Evolutionary conservation across 148 eudicot genomes (phyloP), one percentile per base, ranked within the genome.

Genomic region (Tetragonia tetragonoides): DNA sequence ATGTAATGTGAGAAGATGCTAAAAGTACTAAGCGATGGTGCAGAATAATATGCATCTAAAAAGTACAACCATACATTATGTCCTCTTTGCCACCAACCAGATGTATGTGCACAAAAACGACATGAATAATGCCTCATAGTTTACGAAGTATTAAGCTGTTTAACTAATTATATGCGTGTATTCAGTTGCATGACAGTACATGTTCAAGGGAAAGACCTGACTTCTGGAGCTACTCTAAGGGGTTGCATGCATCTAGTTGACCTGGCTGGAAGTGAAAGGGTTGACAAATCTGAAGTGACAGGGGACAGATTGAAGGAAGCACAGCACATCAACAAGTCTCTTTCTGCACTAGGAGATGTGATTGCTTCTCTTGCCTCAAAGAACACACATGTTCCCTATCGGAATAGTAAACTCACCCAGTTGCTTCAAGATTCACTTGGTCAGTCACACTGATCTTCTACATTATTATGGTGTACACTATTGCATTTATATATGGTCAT

Each of bases 221-320:
- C 99, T 38, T 90, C 98, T 10, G 97, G 97, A 79, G 79, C 89
- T 24, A 57, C 63, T 70, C 65, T 90, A 78, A 90, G 91, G 14
- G 97, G 99, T 68, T 87, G 89, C 77, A 93, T 95, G 98, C 99
- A 95, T 86, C 86, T 95, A 44, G 99, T 95, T 61, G 99, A 95
- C 88, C 87, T 95, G 57, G 99, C 99, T 51, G 99, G 99, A 72
- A 95, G 97, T 82, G 99, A 95, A 87, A 93, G 97, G 68, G 91
- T 87, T 39, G 89, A 90, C 37, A 91, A 93, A 86, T 86, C 99
- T 2, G 97, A 93, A 79, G 97, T 86, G 46, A 86, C 87, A 17
- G 97, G 98, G 70, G 98, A 94, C 78, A 76, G 98, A 81, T 79
- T 94, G 72, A 94, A 95, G 86, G 97, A 95, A 80, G 99, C 98